Percentiles rank a stretch among this genome's conserved stretches.
phyloP scores from a whole-genome alignment of 2,329 filamentous ascomycete genomes.

The Venturia carpophila region DNA sequence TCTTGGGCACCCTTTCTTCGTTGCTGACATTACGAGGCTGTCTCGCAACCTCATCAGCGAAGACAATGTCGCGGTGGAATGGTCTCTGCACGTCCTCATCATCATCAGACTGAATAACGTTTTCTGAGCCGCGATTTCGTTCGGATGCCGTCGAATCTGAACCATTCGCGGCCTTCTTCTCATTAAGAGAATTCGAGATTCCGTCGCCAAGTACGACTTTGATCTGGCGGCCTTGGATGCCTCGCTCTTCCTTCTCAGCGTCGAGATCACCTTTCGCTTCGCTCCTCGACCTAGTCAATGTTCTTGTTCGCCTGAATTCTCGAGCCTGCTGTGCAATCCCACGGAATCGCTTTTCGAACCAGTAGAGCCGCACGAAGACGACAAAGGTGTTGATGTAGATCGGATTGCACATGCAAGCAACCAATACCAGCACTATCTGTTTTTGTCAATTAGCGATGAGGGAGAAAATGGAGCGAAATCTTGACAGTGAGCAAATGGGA shows the following conservation, averaged over 20 bases:
- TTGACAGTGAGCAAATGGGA: neutral
- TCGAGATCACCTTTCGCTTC: constrained; percentile 41
- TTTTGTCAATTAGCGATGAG: neutral
- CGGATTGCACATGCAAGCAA: constrained; percentile 33
- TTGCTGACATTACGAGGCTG: constrained; percentile 48
- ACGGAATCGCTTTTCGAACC: constrained; percentile 96
- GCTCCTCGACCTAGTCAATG: constrained; percentile 47
- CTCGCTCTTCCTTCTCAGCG: constrained; percentile 43
- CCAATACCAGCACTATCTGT: constrained; percentile 47
- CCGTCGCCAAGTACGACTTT: constrained; percentile 49
- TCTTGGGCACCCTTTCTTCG: constrained; percentile 44
- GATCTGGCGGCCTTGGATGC: constrained; percentile 48
- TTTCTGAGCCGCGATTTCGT: neutral
- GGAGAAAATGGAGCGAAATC: neutral
- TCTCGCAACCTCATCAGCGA: constrained; percentile 58
- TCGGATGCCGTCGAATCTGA: neutral
- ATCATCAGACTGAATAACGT: constrained; percentile 7
- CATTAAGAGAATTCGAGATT: constrained; percentile 19
- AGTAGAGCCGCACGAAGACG: constrained; percentile 88
- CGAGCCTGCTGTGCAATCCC: constrained; percentile 68
- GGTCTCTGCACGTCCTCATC: constrained; percentile 21
- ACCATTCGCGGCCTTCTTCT: neutral
- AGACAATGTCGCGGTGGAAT: constrained; percentile 51
- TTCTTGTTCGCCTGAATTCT: constrained; percentile 56
- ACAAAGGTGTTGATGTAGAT: constrained; percentile 54